A percentile compares a stretch with the other conserved stretches of the same genome.
Conservation (phyloP, 2,329 filamentous ascomycete species). For the Tolypocladium sp. region DNA sequence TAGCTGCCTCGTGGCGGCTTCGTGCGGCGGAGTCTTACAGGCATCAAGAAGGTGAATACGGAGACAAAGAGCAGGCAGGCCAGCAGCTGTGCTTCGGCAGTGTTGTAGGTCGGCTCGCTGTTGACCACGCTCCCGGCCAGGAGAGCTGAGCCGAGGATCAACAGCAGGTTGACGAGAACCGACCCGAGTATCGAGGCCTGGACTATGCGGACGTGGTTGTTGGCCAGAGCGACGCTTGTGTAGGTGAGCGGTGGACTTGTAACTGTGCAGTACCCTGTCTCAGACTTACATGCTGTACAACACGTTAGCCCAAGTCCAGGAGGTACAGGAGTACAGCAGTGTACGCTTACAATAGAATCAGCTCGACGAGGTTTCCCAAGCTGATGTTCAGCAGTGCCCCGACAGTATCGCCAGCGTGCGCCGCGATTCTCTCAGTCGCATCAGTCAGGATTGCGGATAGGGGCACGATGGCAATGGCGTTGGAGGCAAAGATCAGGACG, state of each 20-base stretch:
- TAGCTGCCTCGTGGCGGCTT: not conserved
- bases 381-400: slow-evolving; percentile 54
- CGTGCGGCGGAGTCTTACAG: slow-evolving; percentile 12
- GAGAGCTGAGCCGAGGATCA: slow-evolving; percentile 70
- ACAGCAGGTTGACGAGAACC: slow-evolving; percentile 65
- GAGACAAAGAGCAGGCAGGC: slow-evolving; percentile 27
- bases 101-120: slow-evolving; percentile 46
- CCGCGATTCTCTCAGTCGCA: slow-evolving; percentile 50
- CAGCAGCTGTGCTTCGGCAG: slow-evolving; percentile 23
- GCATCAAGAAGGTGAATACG: slow-evolving; percentile 27
- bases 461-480: slow-evolving; percentile 51
- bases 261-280: not conserved
- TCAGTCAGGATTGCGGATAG: slow-evolving; percentile 48
- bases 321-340: slow-evolving; percentile 12
- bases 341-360: slow-evolving; percentile 44
- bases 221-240: slow-evolving; percentile 38
- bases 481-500: slow-evolving; percentile 44
- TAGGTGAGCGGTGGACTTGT: not conserved
- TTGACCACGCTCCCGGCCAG: slow-evolving; percentile 59
- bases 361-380: slow-evolving; percentile 52
- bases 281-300: slow-evolving; percentile 22
- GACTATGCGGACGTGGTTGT: slow-evolving; percentile 63
- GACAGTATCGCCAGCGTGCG: slow-evolving; percentile 46
- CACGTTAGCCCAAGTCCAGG: not conserved
- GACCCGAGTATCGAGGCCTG: slow-evolving; percentile 69